Base-by-base conservation (phyloP, 2,329 filamentous ascomycete genomes). In the Fusarium sp. region DNA sequence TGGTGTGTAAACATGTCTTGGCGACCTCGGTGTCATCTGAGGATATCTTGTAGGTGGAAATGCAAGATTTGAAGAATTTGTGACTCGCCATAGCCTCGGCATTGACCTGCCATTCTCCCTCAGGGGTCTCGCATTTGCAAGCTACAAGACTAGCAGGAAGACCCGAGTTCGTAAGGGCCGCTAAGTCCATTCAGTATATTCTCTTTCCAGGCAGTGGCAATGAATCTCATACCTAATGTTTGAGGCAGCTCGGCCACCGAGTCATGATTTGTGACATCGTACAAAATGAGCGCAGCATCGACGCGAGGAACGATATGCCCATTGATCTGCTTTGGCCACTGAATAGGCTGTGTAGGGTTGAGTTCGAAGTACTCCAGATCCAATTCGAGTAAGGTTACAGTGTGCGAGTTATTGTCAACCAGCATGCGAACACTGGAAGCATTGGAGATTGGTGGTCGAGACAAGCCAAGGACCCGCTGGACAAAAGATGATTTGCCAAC, bases 101-200 rank as follows among this genome's bases (percentile, higher is more conserved):
- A 74, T 95, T 89, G 56, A 96, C 84, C 75, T 93, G 87, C 74
- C 91, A 89, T 61, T 88, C 82, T 59, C 87, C 85, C 65, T 90
- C 87, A 47, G 90, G 89, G 50, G 89, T 87, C 78, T 97, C 95
- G 82, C 93, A 97, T 83, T 97, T 97, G 78, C 90, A 95, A 56
- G 93, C 93, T 51, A 96, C 92, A 41, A 97, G 86, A 65, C 95
- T 85, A 53, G 91, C 91, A 10, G 94, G 93, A 39, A 97, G 80
- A 23, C 86, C 85, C 19, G 91, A 89, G 72, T 90, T 91, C 59
- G 88, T 87, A 51, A 97, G 84, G 41, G 90, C 90, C 80, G 88
- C 94, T 96, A 22, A 32, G 45, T 22, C 44, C 48, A 30, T 60
- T 69, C 40, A 70, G 56, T 20, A 61, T 30, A 43, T 17, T 51